Conservation (phyloP, 805 yeast species). For the Scheffersomyces ergatensis region DNA sequence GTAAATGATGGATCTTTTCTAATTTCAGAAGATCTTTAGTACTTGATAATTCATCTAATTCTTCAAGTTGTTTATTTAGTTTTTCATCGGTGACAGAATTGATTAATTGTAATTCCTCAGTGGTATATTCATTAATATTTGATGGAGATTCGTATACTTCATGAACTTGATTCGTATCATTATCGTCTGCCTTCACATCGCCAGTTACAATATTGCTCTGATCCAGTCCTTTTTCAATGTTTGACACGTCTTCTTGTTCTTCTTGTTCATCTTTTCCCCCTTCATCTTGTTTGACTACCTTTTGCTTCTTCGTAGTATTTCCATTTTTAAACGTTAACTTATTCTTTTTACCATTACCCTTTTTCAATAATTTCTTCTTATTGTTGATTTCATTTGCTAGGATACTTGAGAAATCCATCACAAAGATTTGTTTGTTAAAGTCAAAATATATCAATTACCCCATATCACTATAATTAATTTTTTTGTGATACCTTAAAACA, state of each 20-base stretch:
- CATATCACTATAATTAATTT: not conserved
- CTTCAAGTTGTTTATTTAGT: constrained; percentile 16
- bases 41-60: constrained; percentile 12
- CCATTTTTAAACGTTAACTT: not conserved
- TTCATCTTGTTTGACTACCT: not conserved
- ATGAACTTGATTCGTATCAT: too few species aligned
- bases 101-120: constrained; percentile 2
- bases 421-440: not conserved
- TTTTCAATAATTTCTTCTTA: constrained; percentile 28
- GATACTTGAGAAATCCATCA: constrained; percentile 49
- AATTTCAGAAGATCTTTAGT: constrained; percentile 10
- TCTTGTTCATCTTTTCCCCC: too few species aligned
- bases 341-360: constrained; percentile 8
- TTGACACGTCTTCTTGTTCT: too few species aligned
- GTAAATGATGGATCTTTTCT: constrained; percentile 12
- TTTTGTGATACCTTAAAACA: not conserved
- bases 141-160: too few species aligned
- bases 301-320: constrained; percentile 4
- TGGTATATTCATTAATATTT: too few species aligned
- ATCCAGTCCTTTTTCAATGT: too few species aligned
- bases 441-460: not conserved
- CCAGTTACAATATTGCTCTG: too few species aligned
- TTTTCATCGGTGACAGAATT: constrained; percentile 22
- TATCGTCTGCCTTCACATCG: too few species aligned
- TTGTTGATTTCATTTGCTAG: constrained; percentile 48